Base-by-base conservation (phyloP, 2,329 filamentous ascomycete genomes). In the Fusarium euwallaceae region DNA sequence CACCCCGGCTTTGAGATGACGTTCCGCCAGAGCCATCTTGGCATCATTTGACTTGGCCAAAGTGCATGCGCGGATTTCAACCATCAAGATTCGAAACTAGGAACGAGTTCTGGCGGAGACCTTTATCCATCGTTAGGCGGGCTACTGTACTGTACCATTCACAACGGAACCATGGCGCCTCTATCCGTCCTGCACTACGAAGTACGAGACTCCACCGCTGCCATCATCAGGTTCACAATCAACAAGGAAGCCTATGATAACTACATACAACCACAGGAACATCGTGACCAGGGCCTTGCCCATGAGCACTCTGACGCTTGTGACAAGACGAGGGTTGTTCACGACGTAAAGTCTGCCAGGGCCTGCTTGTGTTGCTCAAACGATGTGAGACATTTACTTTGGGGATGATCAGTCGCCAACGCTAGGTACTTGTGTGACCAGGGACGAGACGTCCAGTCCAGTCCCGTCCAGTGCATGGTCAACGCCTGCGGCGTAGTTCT, bases 321-420 rank as follows among this genome's bases (percentile, higher is more conserved):
- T 34, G 34, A 61, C 22, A 29, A 60, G 22, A 27, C 32, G 34
- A 58, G 34, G 17, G 39, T 36, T 41, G 17, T 24, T 29, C 55
- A 29, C 61, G 27, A 53, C 34, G 58, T 29, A 27, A 32, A 56
- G 59, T 41, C 64, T 65, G 59, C 41, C 61, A 68, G 51, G 39
- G 59, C 64, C 59, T 64, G 53, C 64, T 60, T 59, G 67, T 67
- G 67, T 60, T 63, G 53, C 61, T 48, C 67, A 67, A 72, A 70
- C 64, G 45, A 66, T 53, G 65, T 77, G 75, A 78, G 76, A 78
- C 74, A 78, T 72, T 75, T 77, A 53, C 55, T 43, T 75, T 65
- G 58, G 67, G 41, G 75, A 76, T 74, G 71, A 68, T 73, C 72
- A 76, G 70, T 63, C n/a, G 43, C 68, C 56, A 62, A 75, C 65